phyloP scores from a whole-genome alignment of 78 protist genomes.

The Emiliania huxleyi region DNA sequence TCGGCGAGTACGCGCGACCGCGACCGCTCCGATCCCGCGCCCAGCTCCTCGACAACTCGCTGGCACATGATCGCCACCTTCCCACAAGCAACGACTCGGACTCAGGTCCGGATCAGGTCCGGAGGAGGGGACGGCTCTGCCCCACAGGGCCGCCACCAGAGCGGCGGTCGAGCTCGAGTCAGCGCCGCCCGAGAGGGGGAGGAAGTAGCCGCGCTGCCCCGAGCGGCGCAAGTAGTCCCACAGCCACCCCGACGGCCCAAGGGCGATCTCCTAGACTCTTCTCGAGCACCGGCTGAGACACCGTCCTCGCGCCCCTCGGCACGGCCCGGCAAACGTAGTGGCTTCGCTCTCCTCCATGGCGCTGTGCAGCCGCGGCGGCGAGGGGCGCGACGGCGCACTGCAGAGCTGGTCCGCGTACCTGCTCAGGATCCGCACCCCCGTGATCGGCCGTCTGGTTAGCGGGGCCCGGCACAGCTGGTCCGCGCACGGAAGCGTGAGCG shows the following conservation, averaged over 20 bases:
- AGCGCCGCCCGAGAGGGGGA: slow-evolving; percentile 88
- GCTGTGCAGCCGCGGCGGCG: background rate
- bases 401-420: background rate
- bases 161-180: slow-evolving; percentile 78
- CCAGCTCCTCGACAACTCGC: slow-evolving; percentile 41
- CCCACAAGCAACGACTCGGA: background rate
- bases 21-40: background rate
- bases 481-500: no score
- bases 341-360: slow-evolving; percentile 1
- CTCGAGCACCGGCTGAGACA: background rate
- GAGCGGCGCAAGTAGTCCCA: slow-evolving; percentile 83
- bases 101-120: background rate
- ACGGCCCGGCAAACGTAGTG: no score
- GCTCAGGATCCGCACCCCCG: no score
- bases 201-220: slow-evolving; percentile 71
- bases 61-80: slow-evolving; percentile 65
- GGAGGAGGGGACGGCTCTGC: background rate
- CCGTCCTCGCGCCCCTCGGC: background rate
- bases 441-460: no score
- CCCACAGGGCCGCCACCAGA: slow-evolving; percentile 69
- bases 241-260: slow-evolving; percentile 34
- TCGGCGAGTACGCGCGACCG: background rate
- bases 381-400: background rate
- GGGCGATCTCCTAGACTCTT: background rate
- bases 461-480: no score